Evolutionary conservation across 2,329 filamentous ascomycete genomes (phyloP).

Genomic region (Bipolaris victoriae): DNA sequence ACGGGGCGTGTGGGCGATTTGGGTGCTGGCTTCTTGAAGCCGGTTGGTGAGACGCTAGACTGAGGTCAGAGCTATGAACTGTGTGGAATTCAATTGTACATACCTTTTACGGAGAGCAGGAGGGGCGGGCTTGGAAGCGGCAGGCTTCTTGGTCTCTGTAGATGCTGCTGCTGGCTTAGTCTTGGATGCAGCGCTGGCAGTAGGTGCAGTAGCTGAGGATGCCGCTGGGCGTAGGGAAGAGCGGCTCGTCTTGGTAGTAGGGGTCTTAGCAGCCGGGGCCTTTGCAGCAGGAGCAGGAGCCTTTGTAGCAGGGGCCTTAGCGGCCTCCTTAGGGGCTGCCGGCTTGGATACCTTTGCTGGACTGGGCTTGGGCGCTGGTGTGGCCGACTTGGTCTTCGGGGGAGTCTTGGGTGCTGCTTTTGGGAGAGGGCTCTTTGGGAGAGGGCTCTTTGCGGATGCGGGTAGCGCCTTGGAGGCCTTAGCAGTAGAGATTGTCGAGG

Average conservation of each 20-base stretch:
- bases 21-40: slow-evolving; percentile 48
- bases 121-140: slow-evolving; percentile 20
- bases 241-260: slow-evolving; percentile 37
- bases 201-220: slow-evolving; percentile 27
- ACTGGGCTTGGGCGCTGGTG: slow-evolving; percentile 30
- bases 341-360: slow-evolving; percentile 30
- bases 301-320: slow-evolving; percentile 25
- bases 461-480: slow-evolving; percentile 33
- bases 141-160: slow-evolving; percentile 21
- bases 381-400: slow-evolving; percentile 31
- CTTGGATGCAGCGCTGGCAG: slow-evolving; percentile 29
- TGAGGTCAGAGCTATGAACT: slow-evolving; percentile 10
- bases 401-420: slow-evolving; percentile 41
- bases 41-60: slow-evolving; percentile 32
- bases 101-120: slow-evolving; percentile 22
- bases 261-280: slow-evolving; percentile 13
- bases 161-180: slow-evolving; percentile 16
- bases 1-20: slow-evolving; percentile 73
- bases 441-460: slow-evolving; percentile 39
- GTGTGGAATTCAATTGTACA: neutral
- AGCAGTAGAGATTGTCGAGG: slow-evolving; percentile 40
- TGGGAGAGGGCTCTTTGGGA: slow-evolving; percentile 44
- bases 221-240: slow-evolving; percentile 36
- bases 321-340: slow-evolving; percentile 29
- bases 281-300: slow-evolving; percentile 4